A percentile compares a stretch with the other conserved stretches of the same genome.
These are phyloP conservation scores for Phytopythium litorale DNA, from an alignment of 352 stramenopile species.

Conservation along the genomic window DNA sequence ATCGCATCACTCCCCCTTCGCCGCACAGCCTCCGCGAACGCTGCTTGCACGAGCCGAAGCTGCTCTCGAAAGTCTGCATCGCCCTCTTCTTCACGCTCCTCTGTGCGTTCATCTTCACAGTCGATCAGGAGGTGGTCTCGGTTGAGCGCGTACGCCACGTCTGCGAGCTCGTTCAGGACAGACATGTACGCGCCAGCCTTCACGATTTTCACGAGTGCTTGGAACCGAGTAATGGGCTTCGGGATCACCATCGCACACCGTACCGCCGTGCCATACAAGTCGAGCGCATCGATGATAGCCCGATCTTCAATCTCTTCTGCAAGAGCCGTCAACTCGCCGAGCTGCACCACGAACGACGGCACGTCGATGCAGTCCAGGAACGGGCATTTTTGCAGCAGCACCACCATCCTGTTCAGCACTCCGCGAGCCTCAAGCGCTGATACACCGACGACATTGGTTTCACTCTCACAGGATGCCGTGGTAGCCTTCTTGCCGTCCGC, in stretches of 20 bases:
- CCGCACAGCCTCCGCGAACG: slow-evolving; percentile 31
- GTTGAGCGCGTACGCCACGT: slow-evolving; percentile 27
- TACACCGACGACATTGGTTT: slow-evolving; percentile 17
- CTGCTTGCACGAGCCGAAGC: slow-evolving; percentile 31
- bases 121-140: slow-evolving; percentile 3
- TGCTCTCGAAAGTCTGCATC: slow-evolving; percentile 26
- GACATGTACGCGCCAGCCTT: slow-evolving; percentile 35
- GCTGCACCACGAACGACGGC: slow-evolving; percentile 38
- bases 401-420: slow-evolving; percentile 30
- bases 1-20: slow-evolving; percentile 21
- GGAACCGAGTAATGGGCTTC: slow-evolving; percentile 27
- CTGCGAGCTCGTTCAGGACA: slow-evolving; percentile 34
- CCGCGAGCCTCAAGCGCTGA: slow-evolving; percentile 12
- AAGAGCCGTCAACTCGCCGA: slow-evolving; percentile 33
- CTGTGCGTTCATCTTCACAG: slow-evolving; percentile 8
- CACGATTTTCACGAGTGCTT: slow-evolving; percentile 39
- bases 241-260: slow-evolving; percentile 47
- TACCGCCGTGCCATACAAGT: slow-evolving; percentile 41
- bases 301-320: slow-evolving; percentile 12
- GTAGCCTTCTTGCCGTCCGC: background rate
- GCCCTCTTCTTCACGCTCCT: slow-evolving; percentile 5
- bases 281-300: slow-evolving; percentile 14
- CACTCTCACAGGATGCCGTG: background rate
- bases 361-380: slow-evolving; percentile 62
- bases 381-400: slow-evolving; percentile 44